Percentiles rank a stretch among this genome's conserved stretches.
phyloP scores from a whole-genome alignment of 73 alveolate genomes.

The Urostyla sp. region DNA sequence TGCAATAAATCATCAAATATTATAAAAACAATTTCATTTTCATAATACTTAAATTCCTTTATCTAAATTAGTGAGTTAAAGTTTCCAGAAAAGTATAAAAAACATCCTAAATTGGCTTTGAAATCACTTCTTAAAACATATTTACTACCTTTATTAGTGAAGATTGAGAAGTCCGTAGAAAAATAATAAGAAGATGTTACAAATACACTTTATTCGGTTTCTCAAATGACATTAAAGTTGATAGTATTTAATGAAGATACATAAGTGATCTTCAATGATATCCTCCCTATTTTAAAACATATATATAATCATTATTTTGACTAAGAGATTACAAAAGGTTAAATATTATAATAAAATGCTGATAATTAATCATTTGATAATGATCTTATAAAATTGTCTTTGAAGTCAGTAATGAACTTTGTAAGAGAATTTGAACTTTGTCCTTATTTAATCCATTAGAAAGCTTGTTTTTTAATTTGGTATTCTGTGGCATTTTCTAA shows the following conservation, averaged over 20 bases:
- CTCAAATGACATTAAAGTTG: background rate
- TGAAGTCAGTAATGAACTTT: background rate
- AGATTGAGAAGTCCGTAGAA: background rate
- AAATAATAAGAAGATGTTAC: background rate
- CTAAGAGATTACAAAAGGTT: background rate
- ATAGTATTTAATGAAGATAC: background rate
- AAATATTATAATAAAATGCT: background rate
- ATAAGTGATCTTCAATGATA: background rate
- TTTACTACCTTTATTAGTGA: constrained; percentile 18
- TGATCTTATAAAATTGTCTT: background rate
- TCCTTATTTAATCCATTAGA: constrained; percentile 7
- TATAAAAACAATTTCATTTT: background rate
- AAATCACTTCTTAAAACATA: background rate
- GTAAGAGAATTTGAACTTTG: constrained; percentile 33
- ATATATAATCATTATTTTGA: constrained; percentile 3
- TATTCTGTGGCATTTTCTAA: background rate
- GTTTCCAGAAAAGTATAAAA: background rate
- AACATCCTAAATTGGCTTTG: background rate
- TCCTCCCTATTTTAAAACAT: background rate
- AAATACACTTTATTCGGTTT: background rate
- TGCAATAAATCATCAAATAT: background rate
- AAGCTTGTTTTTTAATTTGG: constrained; percentile 40
- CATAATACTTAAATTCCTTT: background rate
- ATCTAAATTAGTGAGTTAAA: background rate
- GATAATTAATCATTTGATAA: too few species aligned